Evolutionary conservation across 1,284 basidiomycete species (phyloP), one percentile per base, ranked within the genome.

Genomic region (Athelia psychrophila): DNA sequence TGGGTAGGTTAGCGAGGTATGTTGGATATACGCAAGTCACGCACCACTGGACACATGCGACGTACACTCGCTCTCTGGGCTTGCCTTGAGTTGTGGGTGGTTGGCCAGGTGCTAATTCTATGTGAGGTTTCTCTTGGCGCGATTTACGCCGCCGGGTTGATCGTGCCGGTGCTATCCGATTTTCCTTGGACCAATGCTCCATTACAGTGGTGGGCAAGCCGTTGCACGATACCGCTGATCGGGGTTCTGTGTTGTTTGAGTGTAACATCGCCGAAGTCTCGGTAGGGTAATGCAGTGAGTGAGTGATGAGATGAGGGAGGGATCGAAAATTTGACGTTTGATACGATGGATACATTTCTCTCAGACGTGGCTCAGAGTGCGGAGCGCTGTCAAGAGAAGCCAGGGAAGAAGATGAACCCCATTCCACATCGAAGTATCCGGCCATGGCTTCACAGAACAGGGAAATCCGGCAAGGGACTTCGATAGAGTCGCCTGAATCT

Each of bases 21-120:
- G 27, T n/a, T n/a, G 27, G 27, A 30, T 30, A 30, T 30, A 6
- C 13, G 5, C 6, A 6, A 13, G 13, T 30, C 13, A 13, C 77
- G 47, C 54, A 86, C 88, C 87, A 90, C 67, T 88, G 88, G 15
- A 83, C 44, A 64, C 87, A 90, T 32, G 88, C 87, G 35, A 90
- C 84, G 59, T 82, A 90, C 16, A 90, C 88, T 46, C 88, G 76
- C 24, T 80, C 78, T 18, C 87, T 77, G 22, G 79, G 82, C 58
- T 80, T 87, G 15, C 87, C 87, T 64, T 89, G 86, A 0, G 86
- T 86, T 2, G 87, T 90, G 36, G 84, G 79, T 15, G 87, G 88
- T 58, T 90, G 87, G 60, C 86, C 82, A 10, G 83, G 74, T 2
- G 84, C 80, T 44, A 87, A 77, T 46, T 80, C 79, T 48, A 89